These are phyloP conservation scores for Scedosporium apiospermum DNA, from an alignment of 2,329 filamentous ascomycete genomes.

Conservation along the genomic window DNA sequence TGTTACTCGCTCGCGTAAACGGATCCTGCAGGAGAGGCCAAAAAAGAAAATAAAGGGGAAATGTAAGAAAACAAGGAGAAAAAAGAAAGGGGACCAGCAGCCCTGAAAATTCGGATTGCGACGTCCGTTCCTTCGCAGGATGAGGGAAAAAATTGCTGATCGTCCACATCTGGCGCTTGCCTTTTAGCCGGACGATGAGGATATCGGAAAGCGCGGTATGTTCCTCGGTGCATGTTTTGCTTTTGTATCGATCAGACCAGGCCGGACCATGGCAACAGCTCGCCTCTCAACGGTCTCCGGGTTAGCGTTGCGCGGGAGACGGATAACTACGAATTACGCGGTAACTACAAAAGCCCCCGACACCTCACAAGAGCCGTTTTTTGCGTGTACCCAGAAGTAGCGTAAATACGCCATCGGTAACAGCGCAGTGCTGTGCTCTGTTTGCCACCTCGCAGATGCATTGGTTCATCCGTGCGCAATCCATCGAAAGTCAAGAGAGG, in stretches of 20 bases:
- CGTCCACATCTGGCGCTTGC: not conserved
- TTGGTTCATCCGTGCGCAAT: not conserved
- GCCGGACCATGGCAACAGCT: not conserved
- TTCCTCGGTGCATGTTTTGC: not conserved
- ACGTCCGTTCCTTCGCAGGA: not conserved
- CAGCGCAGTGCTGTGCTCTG: not conserved
- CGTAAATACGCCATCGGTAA: not conserved
- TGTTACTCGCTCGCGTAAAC: not conserved
- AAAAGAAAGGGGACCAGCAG: not conserved
- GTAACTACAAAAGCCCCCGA: too few relatives aligned
- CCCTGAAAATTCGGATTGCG: not conserved
- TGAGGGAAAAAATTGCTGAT: not conserved
- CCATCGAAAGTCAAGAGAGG: not conserved
- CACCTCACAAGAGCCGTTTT: too few relatives aligned
- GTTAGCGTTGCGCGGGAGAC: too few relatives aligned
- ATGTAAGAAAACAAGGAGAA: not conserved
- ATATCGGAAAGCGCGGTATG: not conserved
- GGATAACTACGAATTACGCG: too few relatives aligned
- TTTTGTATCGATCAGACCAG: not conserved
- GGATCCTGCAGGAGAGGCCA: not conserved
- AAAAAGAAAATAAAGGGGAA: not conserved
- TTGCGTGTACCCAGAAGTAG: too few relatives aligned
- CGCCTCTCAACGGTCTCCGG: too few relatives aligned
- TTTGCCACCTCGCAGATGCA: not conserved
- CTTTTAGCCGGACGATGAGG: not conserved